Evolutionary conservation across 768 basidiomycete species (phyloP), one percentile per base, ranked within the genome.

Genomic region (Antrodiella citrinella): DNA sequence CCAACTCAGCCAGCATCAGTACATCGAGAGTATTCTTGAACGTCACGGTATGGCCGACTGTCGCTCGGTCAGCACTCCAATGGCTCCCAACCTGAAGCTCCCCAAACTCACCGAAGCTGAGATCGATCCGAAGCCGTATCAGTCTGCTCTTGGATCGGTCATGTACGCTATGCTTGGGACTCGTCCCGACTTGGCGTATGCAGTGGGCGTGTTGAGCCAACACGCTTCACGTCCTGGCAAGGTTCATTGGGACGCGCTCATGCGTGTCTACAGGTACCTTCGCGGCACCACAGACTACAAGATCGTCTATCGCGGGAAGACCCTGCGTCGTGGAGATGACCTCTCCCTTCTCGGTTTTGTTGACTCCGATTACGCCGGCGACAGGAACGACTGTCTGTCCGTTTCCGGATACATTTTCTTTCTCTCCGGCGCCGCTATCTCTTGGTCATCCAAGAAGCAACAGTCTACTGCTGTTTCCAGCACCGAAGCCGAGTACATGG

Each of bases 401-500:
- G 59, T 57, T 11, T 67, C 49, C 30, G 68, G 62, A 11, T 67
- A 52, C 50, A 59, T 47, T 13, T 67, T 60, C 59, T 60, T 62
- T 9, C 40, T 68, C 25, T 57, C 43, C 24, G 58, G 55, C 2
- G 61, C 53, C 0, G 48, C 51, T 9, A 51, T 70, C 23, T 45
- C 52, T 10, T 70, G 68, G 66, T 49, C 44, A 1, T 56, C 62
- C 0, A 53, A 57, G 40, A 58, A 61, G 48, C 69, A 70, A 54
- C 18, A 53, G 4, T 54, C 54, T n/a, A 55, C 66, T 26, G 60
- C 67, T 0, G 40, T 56, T 5, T 69, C 65, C 1, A 62, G 57
- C 21, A 62, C 59, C 15, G 64, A 71, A 50, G 65, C 70, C 1
- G 67, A 71, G 57, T 69, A 66, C 52, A 59, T 70, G 20, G 62